phyloP scores from a whole-genome alignment of 1,284 basidiomycete genomes.

The Ustilago nuda region DNA sequence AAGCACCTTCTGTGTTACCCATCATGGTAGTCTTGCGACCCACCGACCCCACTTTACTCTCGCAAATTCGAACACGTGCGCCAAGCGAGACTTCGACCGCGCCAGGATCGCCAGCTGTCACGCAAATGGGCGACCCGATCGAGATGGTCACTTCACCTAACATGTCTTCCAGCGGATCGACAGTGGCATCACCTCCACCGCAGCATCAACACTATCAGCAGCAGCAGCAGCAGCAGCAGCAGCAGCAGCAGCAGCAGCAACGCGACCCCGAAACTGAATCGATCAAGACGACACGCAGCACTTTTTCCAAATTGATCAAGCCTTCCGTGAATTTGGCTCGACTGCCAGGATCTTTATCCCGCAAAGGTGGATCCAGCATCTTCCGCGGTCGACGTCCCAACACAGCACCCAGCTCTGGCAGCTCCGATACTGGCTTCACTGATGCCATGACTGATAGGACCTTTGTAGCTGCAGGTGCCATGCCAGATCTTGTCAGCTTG shows the following conservation, averaged over 20 bases:
- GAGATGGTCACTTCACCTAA: constrained; percentile 25
- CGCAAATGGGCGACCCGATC: constrained; percentile 41
- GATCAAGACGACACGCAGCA: constrained; percentile 50
- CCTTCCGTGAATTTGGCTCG: constrained; percentile 41
- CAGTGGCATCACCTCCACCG: constrained; percentile 9
- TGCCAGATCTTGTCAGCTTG: constrained; percentile 53
- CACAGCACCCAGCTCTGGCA: constrained; percentile 54
- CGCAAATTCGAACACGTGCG: constrained; percentile 32
- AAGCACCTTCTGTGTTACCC: constrained; percentile 60
- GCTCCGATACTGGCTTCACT: constrained; percentile 43
- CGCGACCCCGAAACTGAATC: constrained; percentile 41
- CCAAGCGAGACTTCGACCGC: constrained; percentile 43
- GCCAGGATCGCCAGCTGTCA: constrained; percentile 36
- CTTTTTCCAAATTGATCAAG: constrained; percentile 45
- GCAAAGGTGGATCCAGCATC: constrained; percentile 41
- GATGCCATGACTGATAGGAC: constrained; percentile 45
- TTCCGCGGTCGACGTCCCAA: constrained; percentile 52
- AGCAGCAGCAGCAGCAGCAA: constrained; percentile 11
- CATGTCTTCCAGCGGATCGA: constrained; percentile 10
- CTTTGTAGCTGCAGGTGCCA: constrained; percentile 25
- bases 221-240: constrained; percentile 11
- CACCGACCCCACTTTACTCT: constrained; percentile 55
- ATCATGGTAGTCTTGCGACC: constrained; percentile 60
- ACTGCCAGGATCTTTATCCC: constrained; percentile 21
- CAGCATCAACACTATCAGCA: constrained; percentile 4